Evolutionary conservation across 768 basidiomycete species (phyloP).

Genomic region (Lactarius evosmus): DNA sequence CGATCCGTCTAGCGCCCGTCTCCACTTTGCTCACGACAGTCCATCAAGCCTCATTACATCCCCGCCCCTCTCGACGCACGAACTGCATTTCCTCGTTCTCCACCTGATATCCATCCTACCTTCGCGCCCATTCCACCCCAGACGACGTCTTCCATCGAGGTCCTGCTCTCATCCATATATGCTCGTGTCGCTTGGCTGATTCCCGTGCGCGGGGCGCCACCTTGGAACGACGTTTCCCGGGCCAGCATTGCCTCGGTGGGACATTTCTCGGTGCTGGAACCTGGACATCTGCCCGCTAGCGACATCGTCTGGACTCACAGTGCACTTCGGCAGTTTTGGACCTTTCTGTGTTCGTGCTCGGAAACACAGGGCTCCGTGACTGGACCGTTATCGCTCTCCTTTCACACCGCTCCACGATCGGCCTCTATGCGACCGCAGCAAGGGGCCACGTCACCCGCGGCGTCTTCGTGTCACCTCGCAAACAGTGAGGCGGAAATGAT

Average conservation of each 20-base stretch:
- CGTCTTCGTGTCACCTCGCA: not conserved
- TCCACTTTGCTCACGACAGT: slow-evolving; percentile 2
- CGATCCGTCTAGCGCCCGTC: slow-evolving; percentile 9
- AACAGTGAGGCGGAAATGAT: slow-evolving; percentile 14
- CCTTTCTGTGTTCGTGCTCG: slow-evolving; percentile 12
- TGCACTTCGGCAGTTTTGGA: slow-evolving; percentile 21
- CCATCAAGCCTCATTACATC: slow-evolving; percentile 24
- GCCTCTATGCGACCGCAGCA: not conserved
- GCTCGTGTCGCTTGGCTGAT: slow-evolving; percentile 23
- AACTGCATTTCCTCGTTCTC: not conserved
- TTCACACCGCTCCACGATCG: slow-evolving; percentile 6
- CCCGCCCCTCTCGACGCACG: slow-evolving; percentile 10
- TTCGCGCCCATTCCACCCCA: slow-evolving; percentile 14
- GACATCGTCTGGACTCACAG: slow-evolving; percentile 18
- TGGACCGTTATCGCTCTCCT: slow-evolving; percentile 23
- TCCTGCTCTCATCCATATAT: slow-evolving; percentile 14
- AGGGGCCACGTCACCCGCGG: not conserved
- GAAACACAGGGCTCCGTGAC: slow-evolving; percentile 3
- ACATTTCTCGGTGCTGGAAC: not conserved
- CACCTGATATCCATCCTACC: not conserved
- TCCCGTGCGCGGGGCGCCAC: slow-evolving; percentile 19
- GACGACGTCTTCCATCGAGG: slow-evolving; percentile 6
- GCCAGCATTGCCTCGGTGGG: slow-evolving; percentile 7
- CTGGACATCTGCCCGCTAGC: not conserved
- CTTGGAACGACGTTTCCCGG: slow-evolving; percentile 14